phyloP scores from a whole-genome alignment of 345 rosid species.

The Eucalyptus regnans region DNA sequence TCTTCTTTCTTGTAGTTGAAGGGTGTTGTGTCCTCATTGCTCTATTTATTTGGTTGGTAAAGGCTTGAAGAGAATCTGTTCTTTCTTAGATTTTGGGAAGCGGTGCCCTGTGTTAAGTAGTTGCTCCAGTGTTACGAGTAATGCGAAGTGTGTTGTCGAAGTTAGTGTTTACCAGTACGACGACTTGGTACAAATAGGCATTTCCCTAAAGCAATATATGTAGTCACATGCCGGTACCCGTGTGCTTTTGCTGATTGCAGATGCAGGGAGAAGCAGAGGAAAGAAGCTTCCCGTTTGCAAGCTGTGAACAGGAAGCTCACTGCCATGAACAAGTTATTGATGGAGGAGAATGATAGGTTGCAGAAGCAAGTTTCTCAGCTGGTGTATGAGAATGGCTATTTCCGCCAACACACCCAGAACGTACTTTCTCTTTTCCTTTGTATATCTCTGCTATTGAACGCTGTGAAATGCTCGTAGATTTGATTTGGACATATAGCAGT shows the following conservation, averaged over 20 bases:
- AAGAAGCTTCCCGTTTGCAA: conserved; percentile 97
- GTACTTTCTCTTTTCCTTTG: conserved; percentile 11
- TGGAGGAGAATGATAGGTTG: conserved; percentile 99
- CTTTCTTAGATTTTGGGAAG: not conserved
- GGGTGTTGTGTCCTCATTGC: not conserved
- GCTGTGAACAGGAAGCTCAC: conserved; percentile 92
- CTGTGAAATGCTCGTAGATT: not conserved
- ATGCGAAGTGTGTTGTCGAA: not conserved
- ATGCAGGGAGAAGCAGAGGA: conserved; percentile 98
- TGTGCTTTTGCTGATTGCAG: conserved; percentile 18
- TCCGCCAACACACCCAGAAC: conserved; percentile 86
- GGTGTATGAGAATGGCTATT: conserved; percentile 97
- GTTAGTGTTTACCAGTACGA: not conserved
- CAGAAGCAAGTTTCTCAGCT: conserved; percentile 98
- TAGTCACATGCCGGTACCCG: not conserved
- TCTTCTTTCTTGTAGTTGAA: not conserved
- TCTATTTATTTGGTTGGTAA: not conserved
- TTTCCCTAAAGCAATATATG: not conserved
- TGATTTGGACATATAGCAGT: not conserved
- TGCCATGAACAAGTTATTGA: conserved; percentile 97
- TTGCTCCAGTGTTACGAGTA: not conserved
- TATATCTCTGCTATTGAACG: not conserved
- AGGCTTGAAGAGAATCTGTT: not conserved
- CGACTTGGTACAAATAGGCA: not conserved
- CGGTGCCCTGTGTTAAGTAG: not conserved